Conservation (phyloP, 805 yeast genomes). For the Kazachstania taianensis region DNA sequence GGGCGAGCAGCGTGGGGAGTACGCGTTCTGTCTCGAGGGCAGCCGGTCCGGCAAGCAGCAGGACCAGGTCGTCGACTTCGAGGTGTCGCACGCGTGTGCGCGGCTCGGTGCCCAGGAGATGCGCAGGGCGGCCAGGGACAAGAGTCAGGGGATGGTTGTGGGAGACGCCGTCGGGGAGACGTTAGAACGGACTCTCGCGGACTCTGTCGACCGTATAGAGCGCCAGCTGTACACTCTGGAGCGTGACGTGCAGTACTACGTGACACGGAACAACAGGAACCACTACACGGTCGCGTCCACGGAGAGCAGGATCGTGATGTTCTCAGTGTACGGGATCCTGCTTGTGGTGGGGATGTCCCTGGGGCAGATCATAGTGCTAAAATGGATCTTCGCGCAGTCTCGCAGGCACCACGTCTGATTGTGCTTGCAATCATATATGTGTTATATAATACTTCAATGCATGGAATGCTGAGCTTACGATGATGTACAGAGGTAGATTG, state of each 20-base stretch:
- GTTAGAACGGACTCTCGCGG: slow-evolving; percentile 20
- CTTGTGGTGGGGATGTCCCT: slow-evolving; percentile 61
- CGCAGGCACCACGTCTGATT: slow-evolving; percentile 51
- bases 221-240: slow-evolving; percentile 46
- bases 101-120: not conserved
- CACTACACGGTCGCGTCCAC: slow-evolving; percentile 67
- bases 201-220: slow-evolving; percentile 49
- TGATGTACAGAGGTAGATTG: too few relatives aligned
- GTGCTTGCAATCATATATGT: not conserved
- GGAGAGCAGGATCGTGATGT: slow-evolving; percentile 50
- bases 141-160: slow-evolving; percentile 11
- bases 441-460: too few relatives aligned
- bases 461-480: too few relatives aligned
- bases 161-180: slow-evolving; percentile 10
- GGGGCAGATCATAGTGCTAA: slow-evolving; percentile 58
- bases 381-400: slow-evolving; percentile 60
- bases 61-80: slow-evolving; percentile 79
- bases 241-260: slow-evolving; percentile 66
- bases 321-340: slow-evolving; percentile 54
- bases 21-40: slow-evolving; percentile 77
- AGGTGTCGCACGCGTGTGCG: slow-evolving; percentile 35
- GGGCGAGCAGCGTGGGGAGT: slow-evolving; percentile 65
- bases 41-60: slow-evolving; percentile 77
- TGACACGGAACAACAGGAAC: slow-evolving; percentile 83
- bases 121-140: slow-evolving; percentile 37